Conservation (phyloP, 768 basidiomycete species). For the Leccinum boreale region DNA sequence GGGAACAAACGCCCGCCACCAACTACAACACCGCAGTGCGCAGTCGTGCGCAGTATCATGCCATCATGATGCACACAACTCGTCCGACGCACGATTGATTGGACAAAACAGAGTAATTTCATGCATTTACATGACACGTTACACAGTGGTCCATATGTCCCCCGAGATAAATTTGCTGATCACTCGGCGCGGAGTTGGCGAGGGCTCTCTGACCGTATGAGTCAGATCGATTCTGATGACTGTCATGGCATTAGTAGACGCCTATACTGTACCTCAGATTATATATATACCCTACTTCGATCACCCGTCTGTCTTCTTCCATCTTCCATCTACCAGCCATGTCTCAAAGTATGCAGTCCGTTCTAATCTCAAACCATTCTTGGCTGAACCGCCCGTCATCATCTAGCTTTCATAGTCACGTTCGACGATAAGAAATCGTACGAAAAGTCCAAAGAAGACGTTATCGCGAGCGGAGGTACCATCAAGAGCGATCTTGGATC, state of each 20-base stretch:
- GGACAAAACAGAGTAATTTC: too few species aligned
- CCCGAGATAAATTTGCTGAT: too few species aligned
- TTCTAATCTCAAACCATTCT: background rate
- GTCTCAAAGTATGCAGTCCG: constrained; percentile 5
- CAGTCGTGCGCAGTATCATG: too few species aligned
- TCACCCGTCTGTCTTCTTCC: background rate
- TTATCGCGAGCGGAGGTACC: background rate
- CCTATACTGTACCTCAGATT: background rate
- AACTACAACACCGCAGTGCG: too few species aligned
- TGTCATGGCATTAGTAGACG: background rate
- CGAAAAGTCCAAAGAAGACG: constrained; percentile 7
- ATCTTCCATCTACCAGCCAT: constrained; percentile 7
- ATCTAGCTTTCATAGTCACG: constrained; percentile 11
- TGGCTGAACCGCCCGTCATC: background rate
- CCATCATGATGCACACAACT: too few species aligned
- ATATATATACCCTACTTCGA: background rate
- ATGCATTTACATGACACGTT: too few species aligned
- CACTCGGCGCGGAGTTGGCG: too few species aligned
- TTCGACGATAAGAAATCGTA: constrained; percentile 7
- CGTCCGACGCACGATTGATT: too few species aligned
- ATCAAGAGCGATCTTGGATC: constrained; percentile 14
- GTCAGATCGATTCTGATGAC: background rate
- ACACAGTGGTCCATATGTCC: too few species aligned
- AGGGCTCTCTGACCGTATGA: too few species aligned
- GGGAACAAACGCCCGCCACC: too few species aligned